These are phyloP conservation scores for Mangifera indica DNA, from an alignment of 345 rosid species.

Conservation along the genomic window DNA sequence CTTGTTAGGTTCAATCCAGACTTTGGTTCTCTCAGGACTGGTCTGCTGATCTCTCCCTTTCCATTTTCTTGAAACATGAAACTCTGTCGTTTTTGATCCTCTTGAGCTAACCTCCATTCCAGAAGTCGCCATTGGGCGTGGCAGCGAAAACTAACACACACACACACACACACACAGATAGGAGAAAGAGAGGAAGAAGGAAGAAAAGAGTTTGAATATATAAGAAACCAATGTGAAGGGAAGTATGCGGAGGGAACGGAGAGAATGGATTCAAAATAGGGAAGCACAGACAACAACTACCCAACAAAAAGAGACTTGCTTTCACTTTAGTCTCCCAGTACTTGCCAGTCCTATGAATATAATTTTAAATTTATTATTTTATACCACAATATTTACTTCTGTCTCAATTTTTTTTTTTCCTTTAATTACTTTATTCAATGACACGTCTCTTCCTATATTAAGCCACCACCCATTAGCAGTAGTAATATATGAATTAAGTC, in stretches of 20 bases:
- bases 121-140: not conserved
- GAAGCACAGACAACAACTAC: constrained; percentile 64
- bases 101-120: constrained; percentile 47
- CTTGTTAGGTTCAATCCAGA: constrained; percentile 54
- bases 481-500: too few species aligned
- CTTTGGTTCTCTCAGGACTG: constrained; percentile 71
- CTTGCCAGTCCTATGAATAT: constrained; percentile 14
- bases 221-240: constrained; percentile 14
- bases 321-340: constrained; percentile 23
- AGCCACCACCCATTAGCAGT: too few species aligned
- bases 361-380: not conserved
- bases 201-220: constrained; percentile 6
- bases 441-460: too few species aligned
- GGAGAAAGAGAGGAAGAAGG: constrained; percentile 7
- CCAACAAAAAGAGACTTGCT: constrained; percentile 38
- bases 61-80: constrained; percentile 30
- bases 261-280: constrained; percentile 35
- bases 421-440: too few species aligned
- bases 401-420: too few species aligned
- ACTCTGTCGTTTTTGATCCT: constrained; percentile 26
- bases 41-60: constrained; percentile 37
- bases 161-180: too few species aligned
- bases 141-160: not conserved
- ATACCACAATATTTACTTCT: not conserved
- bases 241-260: not conserved